A percentile compares a stretch with the other conserved stretches of the same genome.
Evolutionary conservation across 257 asterid species (phyloP).

Genomic region (Ehretia macrophylla): DNA sequence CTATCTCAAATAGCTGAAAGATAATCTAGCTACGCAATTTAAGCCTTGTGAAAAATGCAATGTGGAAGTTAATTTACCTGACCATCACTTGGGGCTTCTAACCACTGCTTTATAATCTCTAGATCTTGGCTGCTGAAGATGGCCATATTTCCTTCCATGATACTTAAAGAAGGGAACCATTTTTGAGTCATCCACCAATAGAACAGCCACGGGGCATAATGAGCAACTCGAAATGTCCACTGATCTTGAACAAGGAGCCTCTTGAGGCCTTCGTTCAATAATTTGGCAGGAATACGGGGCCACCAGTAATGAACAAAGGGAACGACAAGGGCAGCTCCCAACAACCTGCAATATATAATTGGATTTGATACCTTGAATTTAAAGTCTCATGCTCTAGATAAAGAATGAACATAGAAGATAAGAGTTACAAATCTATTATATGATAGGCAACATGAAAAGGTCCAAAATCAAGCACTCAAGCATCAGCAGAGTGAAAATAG

Average conservation of each 20-base stretch:
- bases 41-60: background rate
- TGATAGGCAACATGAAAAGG: background rate
- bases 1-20: too few species aligned
- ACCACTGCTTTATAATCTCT: conserved; percentile 42
- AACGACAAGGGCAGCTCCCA: conserved; percentile 74
- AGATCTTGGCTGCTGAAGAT: conserved; percentile 46
- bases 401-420: background rate
- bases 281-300: conserved; percentile 51
- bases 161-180: conserved; percentile 59
- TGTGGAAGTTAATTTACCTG: conserved; percentile 36
- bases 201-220: conserved; percentile 66
- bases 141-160: conserved; percentile 39
- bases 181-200: conserved; percentile 91
- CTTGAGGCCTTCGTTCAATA: conserved; percentile 37
- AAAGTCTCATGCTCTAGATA: background rate
- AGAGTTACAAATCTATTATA: too few species aligned
- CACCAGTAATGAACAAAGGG: conserved; percentile 77
- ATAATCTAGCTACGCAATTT: too few species aligned
- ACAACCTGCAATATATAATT: conserved; percentile 35
- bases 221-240: conserved; percentile 56
- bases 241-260: conserved; percentile 35
- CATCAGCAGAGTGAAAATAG: background rate
- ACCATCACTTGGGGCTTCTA: conserved; percentile 39
- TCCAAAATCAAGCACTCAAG: background rate
- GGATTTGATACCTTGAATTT: too few species aligned